Base-by-base conservation (phyloP, 2,329 filamentous ascomycete species). In the Pochonia chlamydosporia region DNA sequence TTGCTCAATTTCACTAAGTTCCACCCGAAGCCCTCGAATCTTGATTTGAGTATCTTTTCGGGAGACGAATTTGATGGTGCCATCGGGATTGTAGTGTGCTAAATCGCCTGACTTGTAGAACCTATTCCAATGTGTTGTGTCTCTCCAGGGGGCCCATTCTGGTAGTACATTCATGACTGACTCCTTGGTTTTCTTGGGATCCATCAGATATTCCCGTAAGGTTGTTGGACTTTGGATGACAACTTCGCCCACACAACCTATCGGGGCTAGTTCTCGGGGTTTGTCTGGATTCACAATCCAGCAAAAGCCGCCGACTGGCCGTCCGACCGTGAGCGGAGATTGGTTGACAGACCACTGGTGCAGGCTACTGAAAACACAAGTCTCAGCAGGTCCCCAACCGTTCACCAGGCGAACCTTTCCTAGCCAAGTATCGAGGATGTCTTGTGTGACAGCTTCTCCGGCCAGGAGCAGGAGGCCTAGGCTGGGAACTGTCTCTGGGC, bases 161-260 rank as follows among this genome's bases (percentile, higher is more conserved):
- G 16, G 30, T n/a, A n/a, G n/a, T n/a, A n/a, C n/a, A n/a, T n/a
- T n/a, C n/a, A n/a, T n/a, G n/a, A n/a, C n/a, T n/a, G n/a, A n/a
- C n/a, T n/a, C n/a, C n/a, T n/a, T n/a, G n/a, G 35, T 36, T 16
- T 8, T 25, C 2, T 24, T 36, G 9, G 41, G 16, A 18, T 47
- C 40, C 10, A 24, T 43, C 4, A 53, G 31, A 31, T 54, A 52
- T 21, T 49, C 49, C 10, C 50, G 39, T 5, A 46, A 20, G 6
- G 52, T 23, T 1, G 46, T 47, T 8, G 52, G 50, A 7, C 52
- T 50, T 46, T 54, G 40, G 6, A 54, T 43, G 6, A 54, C 37
- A 6, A 54, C 33, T 21, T 54, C 50, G 10, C 52, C 50, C 1
- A 54, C 25, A 16, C 23, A 30, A 13, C 50, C 50, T 9, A 44